These are phyloP conservation scores for Trametes polyzona DNA, from an alignment of 1,284 basidiomycete species.

Conservation along the genomic window DNA sequence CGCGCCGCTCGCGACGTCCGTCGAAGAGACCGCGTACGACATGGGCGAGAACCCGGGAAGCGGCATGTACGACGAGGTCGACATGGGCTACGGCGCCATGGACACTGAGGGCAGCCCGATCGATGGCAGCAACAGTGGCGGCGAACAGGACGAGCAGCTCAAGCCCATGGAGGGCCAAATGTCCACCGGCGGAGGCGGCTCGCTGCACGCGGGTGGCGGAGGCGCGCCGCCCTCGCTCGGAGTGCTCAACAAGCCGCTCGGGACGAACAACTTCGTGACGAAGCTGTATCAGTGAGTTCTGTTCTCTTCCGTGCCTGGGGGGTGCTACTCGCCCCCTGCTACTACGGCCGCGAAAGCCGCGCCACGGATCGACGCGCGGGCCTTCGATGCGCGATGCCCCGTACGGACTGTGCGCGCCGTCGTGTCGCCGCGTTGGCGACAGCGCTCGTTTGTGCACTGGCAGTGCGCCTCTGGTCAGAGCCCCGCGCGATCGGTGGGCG, in stretches of 20 bases:
- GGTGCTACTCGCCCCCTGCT: background rate
- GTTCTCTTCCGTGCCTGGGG: conserved; percentile 1
- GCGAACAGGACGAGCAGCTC: conserved; percentile 45
- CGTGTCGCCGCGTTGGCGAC: conserved; percentile 1
- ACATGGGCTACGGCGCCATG: conserved; percentile 45
- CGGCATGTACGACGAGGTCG: conserved; percentile 51
- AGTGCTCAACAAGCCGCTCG: conserved; percentile 64
- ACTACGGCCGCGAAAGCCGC: too few relatives aligned
- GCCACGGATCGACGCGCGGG: conserved; percentile 5
- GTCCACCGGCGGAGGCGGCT: conserved; percentile 14
- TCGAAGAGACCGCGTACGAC: conserved; percentile 40
- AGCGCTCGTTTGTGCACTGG: background rate
- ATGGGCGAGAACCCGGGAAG: conserved; percentile 34
- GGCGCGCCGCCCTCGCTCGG: conserved; percentile 44
- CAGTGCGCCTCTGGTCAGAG: background rate
- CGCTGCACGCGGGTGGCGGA: conserved; percentile 21
- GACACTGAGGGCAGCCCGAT: conserved; percentile 53
- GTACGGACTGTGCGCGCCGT: conserved; percentile 3
- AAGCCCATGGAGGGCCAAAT: conserved; percentile 35
- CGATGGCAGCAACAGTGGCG: conserved; percentile 56
- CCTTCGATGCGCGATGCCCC: conserved; percentile 6
- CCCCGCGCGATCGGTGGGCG: background rate
- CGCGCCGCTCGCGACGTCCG: conserved; percentile 42
- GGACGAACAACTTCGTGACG: conserved; percentile 81
- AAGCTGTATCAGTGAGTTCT: conserved; percentile 80